A percentile compares a stretch with the other conserved stretches of the same genome.
Evolutionary conservation across 495 filamentous ascomycete genomes (phyloP).

Genomic region (Margaritispora aquatica): DNA sequence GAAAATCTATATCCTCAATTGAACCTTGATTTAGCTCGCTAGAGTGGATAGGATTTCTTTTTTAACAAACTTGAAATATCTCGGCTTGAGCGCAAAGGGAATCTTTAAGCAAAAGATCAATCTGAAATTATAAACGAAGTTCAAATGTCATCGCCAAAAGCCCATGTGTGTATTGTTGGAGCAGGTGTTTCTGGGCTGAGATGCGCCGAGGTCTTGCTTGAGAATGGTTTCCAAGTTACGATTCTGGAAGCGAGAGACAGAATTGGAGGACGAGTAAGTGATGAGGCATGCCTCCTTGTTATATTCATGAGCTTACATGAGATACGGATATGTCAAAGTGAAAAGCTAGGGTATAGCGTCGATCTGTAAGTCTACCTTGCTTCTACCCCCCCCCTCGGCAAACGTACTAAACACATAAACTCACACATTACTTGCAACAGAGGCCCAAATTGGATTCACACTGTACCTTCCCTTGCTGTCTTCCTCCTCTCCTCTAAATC

Average conservation of each 20-base stretch:
- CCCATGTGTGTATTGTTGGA: slow-evolving; percentile 70
- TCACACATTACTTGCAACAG: neutral
- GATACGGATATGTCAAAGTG: slow-evolving; percentile 11
- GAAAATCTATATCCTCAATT: no score
- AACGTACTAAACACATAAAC: no score
- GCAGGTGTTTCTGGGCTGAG: slow-evolving; percentile 83
- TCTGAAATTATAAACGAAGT: no score
- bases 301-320: neutral
- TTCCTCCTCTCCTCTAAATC: no score
- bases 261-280: slow-evolving; percentile 53
- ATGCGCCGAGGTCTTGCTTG: slow-evolving; percentile 75
- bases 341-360: slow-evolving; percentile 10
- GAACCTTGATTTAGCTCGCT: no score
- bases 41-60: no score
- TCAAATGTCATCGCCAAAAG: neutral
- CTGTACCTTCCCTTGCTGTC: no score
- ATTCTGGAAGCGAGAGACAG: slow-evolving; percentile 81
- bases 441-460: slow-evolving; percentile 85
- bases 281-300: neutral
- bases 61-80: no score
- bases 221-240: slow-evolving; percentile 74
- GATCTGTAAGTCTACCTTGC: slow-evolving; percentile 8
- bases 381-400: neutral
- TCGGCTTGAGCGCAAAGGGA: no score
- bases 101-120: no score